Conservation (phyloP, 768 basidiomycete species). For the Lepiota venenata region DNA sequence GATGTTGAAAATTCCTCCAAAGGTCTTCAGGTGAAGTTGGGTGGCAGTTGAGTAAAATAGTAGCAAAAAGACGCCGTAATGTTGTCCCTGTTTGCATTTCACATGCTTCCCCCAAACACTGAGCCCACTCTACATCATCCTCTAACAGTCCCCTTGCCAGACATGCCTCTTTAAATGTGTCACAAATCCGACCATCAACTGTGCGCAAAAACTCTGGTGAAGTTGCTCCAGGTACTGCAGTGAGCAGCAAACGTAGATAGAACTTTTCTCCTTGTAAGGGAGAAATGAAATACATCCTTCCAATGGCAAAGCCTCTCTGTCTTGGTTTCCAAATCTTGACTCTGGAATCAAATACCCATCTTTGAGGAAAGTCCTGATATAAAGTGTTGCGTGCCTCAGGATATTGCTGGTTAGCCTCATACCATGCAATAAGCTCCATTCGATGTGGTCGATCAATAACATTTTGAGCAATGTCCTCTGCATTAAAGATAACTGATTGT, state of each 20-base stretch:
- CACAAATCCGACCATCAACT: constrained; percentile 15
- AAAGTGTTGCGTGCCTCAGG: constrained; percentile 17
- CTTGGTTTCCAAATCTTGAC: constrained; percentile 24
- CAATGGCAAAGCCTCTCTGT: constrained; percentile 29
- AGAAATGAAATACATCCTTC: constrained; percentile 35
- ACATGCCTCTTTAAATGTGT: constrained; percentile 38
- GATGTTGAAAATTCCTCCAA: constrained; percentile 35
- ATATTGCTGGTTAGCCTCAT: constrained; percentile 24
- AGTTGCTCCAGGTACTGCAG: too few relatives aligned
- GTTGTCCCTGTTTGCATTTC: constrained; percentile 32
- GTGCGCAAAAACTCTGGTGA: constrained; percentile 23
- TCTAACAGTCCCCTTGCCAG: constrained; percentile 37
- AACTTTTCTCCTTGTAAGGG: constrained; percentile 36
- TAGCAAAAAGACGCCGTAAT: constrained; percentile 35
- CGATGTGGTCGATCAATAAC: constrained; percentile 16
- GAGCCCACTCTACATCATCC: constrained; percentile 44
- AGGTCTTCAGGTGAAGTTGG: constrained; percentile 30
- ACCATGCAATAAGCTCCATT: constrained; percentile 27
- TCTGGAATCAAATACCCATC: constrained; percentile 13
- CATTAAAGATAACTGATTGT: constrained; percentile 34
- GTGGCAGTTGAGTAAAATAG: constrained; percentile 27
- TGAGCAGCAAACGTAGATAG: too few relatives aligned
- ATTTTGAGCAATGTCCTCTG: constrained; percentile 21
- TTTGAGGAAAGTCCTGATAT: constrained; percentile 35
- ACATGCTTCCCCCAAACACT: constrained; percentile 35